Percentiles rank a stretch among this genome's conserved stretches.
These are phyloP conservation scores for Nakaseomyces glabratus DNA, from an alignment of 1,139 yeast genomes.

Conservation along the genomic window DNA sequence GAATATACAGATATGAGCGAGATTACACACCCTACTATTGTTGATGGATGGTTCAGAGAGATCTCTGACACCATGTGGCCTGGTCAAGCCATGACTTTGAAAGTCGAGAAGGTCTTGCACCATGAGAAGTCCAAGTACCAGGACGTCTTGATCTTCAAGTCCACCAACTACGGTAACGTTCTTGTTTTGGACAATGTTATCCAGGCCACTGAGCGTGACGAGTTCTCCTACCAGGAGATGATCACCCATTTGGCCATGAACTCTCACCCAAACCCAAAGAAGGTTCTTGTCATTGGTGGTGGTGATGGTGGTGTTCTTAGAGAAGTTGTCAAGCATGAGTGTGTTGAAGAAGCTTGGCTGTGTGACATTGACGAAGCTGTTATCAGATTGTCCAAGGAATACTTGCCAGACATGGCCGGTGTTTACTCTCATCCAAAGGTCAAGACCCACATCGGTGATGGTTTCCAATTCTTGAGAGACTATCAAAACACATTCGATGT, in stretches of 20 bases:
- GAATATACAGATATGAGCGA: constrained; percentile 30
- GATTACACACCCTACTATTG: constrained; percentile 58
- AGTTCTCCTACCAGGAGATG: constrained; percentile 93
- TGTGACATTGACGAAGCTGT: constrained; percentile 92
- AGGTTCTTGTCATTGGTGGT: constrained; percentile 86
- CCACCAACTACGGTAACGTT: constrained; percentile 83
- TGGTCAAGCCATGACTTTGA: constrained; percentile 85
- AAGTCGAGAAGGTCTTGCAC: constrained; percentile 73
- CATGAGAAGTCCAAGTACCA: constrained; percentile 78
- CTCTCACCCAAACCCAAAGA: constrained; percentile 85
- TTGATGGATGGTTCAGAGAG: constrained; percentile 89
- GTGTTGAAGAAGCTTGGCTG: constrained; percentile 76
- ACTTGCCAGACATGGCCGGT: constrained; percentile 74
- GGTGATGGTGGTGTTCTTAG: constrained; percentile 96
- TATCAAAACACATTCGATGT: constrained; percentile 70
- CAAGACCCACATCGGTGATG: constrained; percentile 78
- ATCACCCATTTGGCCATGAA: constrained; percentile 82
- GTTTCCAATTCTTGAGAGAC: constrained; percentile 79
- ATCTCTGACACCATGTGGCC: constrained; percentile 85
- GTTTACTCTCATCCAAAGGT: constrained; percentile 77
- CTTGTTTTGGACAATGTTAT: constrained; percentile 84
- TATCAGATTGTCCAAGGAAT: constrained; percentile 70
- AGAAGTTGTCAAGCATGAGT: constrained; percentile 79
- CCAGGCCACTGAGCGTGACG: constrained; percentile 91
- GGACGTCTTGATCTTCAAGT: constrained; percentile 80